These are phyloP conservation scores for Alternaria burnsii DNA, from an alignment of 2,329 filamentous ascomycete species.

Conservation along the genomic window DNA sequence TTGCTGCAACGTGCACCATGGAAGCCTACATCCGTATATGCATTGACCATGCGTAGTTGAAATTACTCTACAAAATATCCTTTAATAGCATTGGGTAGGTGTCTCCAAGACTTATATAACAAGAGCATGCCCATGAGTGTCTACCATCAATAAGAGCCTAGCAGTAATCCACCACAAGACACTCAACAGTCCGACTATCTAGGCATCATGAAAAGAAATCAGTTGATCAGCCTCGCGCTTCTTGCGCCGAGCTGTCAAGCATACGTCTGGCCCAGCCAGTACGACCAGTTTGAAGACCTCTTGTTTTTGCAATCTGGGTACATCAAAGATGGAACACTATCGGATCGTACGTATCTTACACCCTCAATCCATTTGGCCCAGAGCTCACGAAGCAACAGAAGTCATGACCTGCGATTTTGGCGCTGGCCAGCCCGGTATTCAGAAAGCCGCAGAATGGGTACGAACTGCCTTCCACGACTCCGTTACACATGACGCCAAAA, in stretches of 20 bases:
- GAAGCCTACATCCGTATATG: background rate
- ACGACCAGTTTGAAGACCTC: conserved; percentile 16
- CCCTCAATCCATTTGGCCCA: background rate
- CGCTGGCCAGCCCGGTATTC: conserved; percentile 25
- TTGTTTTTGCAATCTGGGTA: conserved; percentile 13
- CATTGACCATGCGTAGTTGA: background rate
- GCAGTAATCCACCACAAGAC: background rate
- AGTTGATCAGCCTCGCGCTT: conserved; percentile 6
- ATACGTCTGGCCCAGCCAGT: conserved; percentile 20
- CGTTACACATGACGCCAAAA: conserved; percentile 37
- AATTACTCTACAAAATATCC: background rate
- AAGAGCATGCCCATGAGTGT: background rate
- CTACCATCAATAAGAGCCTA: background rate
- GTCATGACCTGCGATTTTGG: conserved; percentile 27
- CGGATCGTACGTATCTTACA: conserved; percentile 7
- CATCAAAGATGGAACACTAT: conserved; percentile 7
- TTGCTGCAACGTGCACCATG: background rate
- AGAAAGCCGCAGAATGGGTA: conserved; percentile 40
- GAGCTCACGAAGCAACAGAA: conserved; percentile 12
- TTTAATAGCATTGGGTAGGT: background rate
- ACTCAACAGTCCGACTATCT: background rate
- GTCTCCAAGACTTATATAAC: background rate
- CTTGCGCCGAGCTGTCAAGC: conserved; percentile 13
- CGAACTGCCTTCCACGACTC: conserved; percentile 50
- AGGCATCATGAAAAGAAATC: conserved; percentile 1